Base-by-base conservation (phyloP, 371 early-diverging fungal genomes). In the Mucor saturninus region DNA sequence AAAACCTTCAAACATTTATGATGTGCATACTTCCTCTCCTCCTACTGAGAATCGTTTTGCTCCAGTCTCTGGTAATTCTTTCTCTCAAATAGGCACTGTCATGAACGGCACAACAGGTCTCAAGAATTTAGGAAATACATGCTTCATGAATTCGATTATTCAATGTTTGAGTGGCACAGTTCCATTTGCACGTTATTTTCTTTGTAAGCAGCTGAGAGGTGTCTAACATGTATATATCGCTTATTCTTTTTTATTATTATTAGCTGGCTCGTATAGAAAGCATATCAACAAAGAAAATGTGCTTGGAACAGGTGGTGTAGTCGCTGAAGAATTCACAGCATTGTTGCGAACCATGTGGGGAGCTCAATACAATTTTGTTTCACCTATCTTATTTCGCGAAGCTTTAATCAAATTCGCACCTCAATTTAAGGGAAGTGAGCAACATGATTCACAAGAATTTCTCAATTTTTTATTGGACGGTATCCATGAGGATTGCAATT, bases 121-220 rank as follows among this genome's bases (percentile, higher is more conserved):
- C 58, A 87, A 85, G 55, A 97, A 97, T 68, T 67, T 98, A 28
- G 99, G 99, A 21, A 99, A 99, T 73, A 98, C 98, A 0, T 99
- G 99, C 72, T 99, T 89, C 73, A 94, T 98, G 95, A 99, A 98
- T 73, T 91, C 95, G 5, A 86, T 91, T 28, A 76, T 99, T 38
- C 99, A 99, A 72, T 97, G 97, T 64, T 67, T 99, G 46, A 89
- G 89, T 50, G 92, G 90, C 4, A 95, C 96, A 2, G 76, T 86
- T 37, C 95, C 95, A 11, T 78, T 98, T 30, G 84, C 95, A 2
- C 81, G 92, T 28, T 97, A 91, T 71, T 97, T 93, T 65, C 66
- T 88, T 43, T 70, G 81, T 50, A 30, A 30, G 50, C 21, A 21
- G 21, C 21, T 21, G 21, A 21, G 1, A 21, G 21, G 21, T 21